Base-by-base conservation (phyloP, 2,329 filamentous ascomycete genomes). In the Colletotrichum chlorophyti region DNA sequence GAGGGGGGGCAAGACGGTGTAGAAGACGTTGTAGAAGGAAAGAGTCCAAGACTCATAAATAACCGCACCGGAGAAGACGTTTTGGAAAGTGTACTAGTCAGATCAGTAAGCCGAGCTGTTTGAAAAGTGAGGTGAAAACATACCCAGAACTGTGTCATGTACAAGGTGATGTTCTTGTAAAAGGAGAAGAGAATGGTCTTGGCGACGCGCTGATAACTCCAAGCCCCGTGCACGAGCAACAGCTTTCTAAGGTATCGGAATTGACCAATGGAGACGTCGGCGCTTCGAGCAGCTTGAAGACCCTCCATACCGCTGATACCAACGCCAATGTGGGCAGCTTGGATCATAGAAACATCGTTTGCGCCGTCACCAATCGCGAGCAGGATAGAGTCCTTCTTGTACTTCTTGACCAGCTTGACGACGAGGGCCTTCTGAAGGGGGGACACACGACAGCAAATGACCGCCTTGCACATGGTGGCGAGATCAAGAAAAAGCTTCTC, bases 331-430 rank as follows among this genome's bases (percentile, higher is more conserved):
- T 99, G 95, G 11, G 95, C 95, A 10, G 95, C 95, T 78, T 99
- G 95, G 53, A 99, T 99, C 95, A 99, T 99, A 15, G 94, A 97
- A n/a, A 99, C 95, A 69, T 99, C 95, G 76, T 99, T 99, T 42
- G 95, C 95, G 64, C 95, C 95, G 68, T 99, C 95, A 65, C 95
- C 95, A 72, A 99, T 97, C 48, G 95, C 95, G 47, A 99, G 86
- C 50, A 97, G 86, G 65, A 99, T 93, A 11, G 92, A 87, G 71
- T 97, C 91, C 65, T 95, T 85, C 72, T 97, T 91, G 65, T 86
- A 85, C 65, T 93, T 91, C 77, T 98, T 99, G 70, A 99, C 95
- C 64, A 98, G 86, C 79, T 99, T 99, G 65, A 99, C 95, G 19
- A 99, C 95, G 62, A 99, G 81, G 14, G 95, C 96, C 76, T 99